phyloP scores from a whole-genome alignment of 495 filamentous ascomycete species.

The Lophiotrema nucula region DNA sequence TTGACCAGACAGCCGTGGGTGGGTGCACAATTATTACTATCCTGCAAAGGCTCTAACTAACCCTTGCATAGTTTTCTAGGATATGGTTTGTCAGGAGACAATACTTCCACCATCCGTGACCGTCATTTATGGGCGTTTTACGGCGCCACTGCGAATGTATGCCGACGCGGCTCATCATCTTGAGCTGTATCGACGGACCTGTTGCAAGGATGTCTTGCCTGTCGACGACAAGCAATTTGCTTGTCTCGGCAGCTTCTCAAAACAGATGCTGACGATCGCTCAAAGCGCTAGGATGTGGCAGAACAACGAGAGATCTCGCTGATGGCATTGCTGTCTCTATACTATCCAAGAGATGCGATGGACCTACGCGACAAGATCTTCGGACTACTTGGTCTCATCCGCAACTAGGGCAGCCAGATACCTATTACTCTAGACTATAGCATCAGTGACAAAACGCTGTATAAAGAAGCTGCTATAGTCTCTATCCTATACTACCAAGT shows the following conservation, averaged over 20 bases:
- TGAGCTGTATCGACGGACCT: not conserved
- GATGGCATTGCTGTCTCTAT: conserved; percentile 2
- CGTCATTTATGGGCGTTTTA: conserved; percentile 9
- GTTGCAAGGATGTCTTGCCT: conserved; percentile 3
- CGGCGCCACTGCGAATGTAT: conserved; percentile 9
- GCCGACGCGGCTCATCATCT: conserved; percentile 5
- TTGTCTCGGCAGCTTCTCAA: conserved; percentile 2
- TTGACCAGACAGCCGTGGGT: conserved; percentile 13
- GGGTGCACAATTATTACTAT: not conserved
- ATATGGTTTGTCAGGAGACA: conserved; percentile 24
- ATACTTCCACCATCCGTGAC: conserved; percentile 8
- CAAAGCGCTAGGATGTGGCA: conserved; percentile 6
- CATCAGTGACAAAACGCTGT: not conserved
- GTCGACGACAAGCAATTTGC: not conserved
- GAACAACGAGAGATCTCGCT: not conserved
- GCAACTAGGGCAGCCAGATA: conserved; percentile 4
- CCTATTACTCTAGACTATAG: conserved; percentile 8
- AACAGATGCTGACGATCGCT: conserved; percentile 4
- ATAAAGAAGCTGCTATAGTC: not conserved
- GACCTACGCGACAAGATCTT: conserved; percentile 16
- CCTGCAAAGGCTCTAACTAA: not conserved
- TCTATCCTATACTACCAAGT: not conserved
- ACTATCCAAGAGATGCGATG: conserved; percentile 7
- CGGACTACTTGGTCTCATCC: conserved; percentile 9
- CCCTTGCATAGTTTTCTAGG: conserved; percentile 3